Evolutionary conservation across 805 yeast genomes (phyloP), one percentile per base, ranked within the genome.

Genomic region (Barnettozyma populi): DNA sequence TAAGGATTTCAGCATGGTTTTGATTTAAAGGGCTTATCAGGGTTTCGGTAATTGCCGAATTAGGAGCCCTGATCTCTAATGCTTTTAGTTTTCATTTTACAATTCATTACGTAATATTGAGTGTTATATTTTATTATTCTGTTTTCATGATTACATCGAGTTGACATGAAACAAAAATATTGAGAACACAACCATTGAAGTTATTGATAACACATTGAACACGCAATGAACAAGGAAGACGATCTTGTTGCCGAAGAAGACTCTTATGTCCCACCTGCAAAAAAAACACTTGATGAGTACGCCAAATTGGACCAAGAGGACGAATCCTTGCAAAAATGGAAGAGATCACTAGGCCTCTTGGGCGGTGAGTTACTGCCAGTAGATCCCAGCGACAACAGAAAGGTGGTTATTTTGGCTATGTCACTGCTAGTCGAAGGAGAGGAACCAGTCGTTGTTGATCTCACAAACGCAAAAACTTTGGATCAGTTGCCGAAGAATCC

Each of bases 311-410:
- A 90, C 62, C 92, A 92, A 11, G 86, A 89, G 57, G 97, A 90
- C 64, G 96, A 88, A 66, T 84, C 95, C 16, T 73, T 90, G 53
- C 86, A 84, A 52, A 87, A 86, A 66, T 90, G 97, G 97, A 90
- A 90, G 66, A 86, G 82, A 48, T 86, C 95, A 1, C 70, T 90
- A 29, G 97, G 97, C 0, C 70, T 90, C 49, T 67, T 80, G 44
- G 74, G 80, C 9, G 82, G 80, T 50, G 67, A 64, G n/a, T 63
- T 80, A 3, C 71, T 80, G 53, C 90, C 86, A 13, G 81, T 81
- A 24, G 80, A 75, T 44, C 88, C 85, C 10, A 82, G 79, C 24
- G 83, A 78, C 50, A 73, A 72, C 43, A 76, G 97, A 48, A 78
- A 78, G 55, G 95, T 90, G 20, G 95, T 90, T 10, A 77, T 90